Evolutionary conservation across 1,284 basidiomycete species (phyloP).

Genomic region (Cerrena zonata): DNA sequence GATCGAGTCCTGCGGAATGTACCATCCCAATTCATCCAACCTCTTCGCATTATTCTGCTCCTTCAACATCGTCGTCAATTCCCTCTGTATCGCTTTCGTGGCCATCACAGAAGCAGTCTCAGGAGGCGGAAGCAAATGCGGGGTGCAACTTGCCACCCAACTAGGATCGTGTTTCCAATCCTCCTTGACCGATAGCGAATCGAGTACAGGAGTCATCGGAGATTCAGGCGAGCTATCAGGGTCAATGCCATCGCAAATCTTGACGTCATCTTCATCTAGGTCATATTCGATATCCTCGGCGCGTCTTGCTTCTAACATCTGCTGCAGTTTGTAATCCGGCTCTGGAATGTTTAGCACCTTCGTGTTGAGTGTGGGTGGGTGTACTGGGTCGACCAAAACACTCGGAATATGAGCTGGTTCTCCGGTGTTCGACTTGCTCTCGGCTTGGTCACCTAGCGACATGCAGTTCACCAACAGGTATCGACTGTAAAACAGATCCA

Average conservation of each 20-base stretch:
- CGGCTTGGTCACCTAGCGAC: too few relatives aligned
- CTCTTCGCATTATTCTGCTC: slow-evolving; percentile 47
- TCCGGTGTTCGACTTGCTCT: too few relatives aligned
- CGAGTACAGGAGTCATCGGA: slow-evolving; percentile 23
- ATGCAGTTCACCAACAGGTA: too few relatives aligned
- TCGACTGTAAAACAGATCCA: too few relatives aligned
- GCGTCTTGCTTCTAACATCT: slow-evolving; percentile 36
- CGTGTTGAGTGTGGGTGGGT: slow-evolving; percentile 18
- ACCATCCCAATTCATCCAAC: slow-evolving; percentile 55
- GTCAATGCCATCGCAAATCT: slow-evolving; percentile 31
- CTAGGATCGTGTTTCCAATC: slow-evolving; percentile 51
- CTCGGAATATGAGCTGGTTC: slow-evolving; percentile 37
- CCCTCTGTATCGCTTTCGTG: slow-evolving; percentile 48
- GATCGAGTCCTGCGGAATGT: slow-evolving; percentile 51
- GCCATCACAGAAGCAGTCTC: slow-evolving; percentile 43
- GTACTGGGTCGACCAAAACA: slow-evolving; percentile 37
- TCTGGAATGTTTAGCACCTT: slow-evolving; percentile 46
- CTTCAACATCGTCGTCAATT: slow-evolving; percentile 48
- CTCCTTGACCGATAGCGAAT: too few relatives aligned
- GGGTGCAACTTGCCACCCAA: slow-evolving; percentile 41
- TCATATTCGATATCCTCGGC: slow-evolving; percentile 34
- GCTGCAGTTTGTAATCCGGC: slow-evolving; percentile 44
- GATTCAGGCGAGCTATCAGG: neutral
- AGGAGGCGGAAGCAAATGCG: slow-evolving; percentile 49
- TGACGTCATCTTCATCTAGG: slow-evolving; percentile 45